Conservation (phyloP, 257 asterid genomes). For the Lavandula angustifolia region DNA sequence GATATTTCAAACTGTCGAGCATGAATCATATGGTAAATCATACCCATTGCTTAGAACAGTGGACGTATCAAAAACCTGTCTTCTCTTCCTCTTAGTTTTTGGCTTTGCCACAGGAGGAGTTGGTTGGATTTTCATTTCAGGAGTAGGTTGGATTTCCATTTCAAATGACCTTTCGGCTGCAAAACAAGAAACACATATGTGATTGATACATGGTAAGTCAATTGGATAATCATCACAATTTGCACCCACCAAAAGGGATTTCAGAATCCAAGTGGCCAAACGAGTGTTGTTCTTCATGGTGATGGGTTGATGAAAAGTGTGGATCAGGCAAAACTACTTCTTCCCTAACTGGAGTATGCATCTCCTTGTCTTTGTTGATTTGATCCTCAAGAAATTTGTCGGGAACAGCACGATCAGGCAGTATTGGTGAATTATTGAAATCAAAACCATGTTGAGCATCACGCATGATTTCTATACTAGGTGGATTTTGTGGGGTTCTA, state of each 20-base stretch:
- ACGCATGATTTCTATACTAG: constrained; percentile 56
- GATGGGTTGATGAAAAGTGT: constrained; percentile 39
- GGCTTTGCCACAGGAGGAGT: constrained; percentile 57
- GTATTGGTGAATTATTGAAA: constrained; percentile 41
- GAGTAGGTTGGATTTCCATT: constrained; percentile 52
- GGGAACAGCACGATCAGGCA: constrained; percentile 58
- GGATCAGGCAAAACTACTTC: constrained; percentile 47
- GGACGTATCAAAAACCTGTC: constrained; percentile 42
- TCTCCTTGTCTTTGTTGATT: constrained; percentile 49
- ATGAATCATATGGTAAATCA: constrained; percentile 28
- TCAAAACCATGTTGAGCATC: constrained; percentile 47
- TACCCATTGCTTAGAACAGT: constrained; percentile 66
- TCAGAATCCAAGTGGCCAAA: constrained; percentile 37
- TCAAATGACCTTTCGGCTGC: constrained; percentile 54
- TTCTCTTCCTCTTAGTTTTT: constrained; percentile 54
- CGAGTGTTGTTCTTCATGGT: constrained; percentile 43
- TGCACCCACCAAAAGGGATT: constrained; percentile 52
- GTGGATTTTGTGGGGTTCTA: constrained; percentile 39
- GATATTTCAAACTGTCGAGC: constrained; percentile 6
- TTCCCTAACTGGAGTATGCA: constrained; percentile 37
- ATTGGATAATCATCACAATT: not conserved
- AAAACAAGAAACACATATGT: constrained; percentile 16
- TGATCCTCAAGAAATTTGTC: constrained; percentile 59
- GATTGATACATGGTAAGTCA: not conserved
- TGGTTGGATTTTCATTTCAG: constrained; percentile 50